Base-by-base conservation (phyloP, 208 protist species). In the Leishmania lainsoni region DNA sequence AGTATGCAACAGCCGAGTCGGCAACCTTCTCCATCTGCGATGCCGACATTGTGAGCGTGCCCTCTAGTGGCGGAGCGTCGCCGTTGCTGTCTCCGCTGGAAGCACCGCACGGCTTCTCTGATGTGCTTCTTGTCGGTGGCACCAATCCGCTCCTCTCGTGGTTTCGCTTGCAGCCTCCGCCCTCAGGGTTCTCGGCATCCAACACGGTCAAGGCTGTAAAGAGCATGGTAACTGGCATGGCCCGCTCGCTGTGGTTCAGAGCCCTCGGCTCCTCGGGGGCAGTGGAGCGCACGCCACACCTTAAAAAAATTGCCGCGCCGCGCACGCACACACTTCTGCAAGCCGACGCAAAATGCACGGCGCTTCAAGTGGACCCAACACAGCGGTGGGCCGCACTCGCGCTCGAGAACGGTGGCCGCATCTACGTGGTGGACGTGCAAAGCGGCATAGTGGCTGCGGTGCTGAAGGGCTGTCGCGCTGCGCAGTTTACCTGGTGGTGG, bases 401-500 rank as follows among this genome's bases (percentile, higher is more conserved):
- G 56, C 74, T 87, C 5, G 85, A 90, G 56, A 80, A 83, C 35
- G 80, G 74, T 26, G 92, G 94, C 3, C 91, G 92, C 59, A 83
- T 97, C 66, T 96, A 94, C 82, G n/a, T 97, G 9, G 85, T 82
- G 16, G 90, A 95, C 48, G 65, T 95, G 20, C 80, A 80, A 70
- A 88, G 84, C 35, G 87, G 91, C 45, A 70, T 84, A 14, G 58
- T 96, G 16, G 90, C 79, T 58, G 78, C 85, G 10, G 89, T 94
- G 17, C 76, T 96, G 71, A 94, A 95, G 59, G 92, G 94, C 20
- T 94, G 90, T 79, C 91, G 91, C 59, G 78, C 88, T 16, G 92
- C 91, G 51, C 86, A 93, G 74, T 95, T 92, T 81, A 86, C 89
- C 61, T 97, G 92, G 91, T 89, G 87, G 84, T 78, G 91, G 73